Base-by-base conservation (phyloP, 768 basidiomycete species). In the Sporobolomyces roseus region DNA sequence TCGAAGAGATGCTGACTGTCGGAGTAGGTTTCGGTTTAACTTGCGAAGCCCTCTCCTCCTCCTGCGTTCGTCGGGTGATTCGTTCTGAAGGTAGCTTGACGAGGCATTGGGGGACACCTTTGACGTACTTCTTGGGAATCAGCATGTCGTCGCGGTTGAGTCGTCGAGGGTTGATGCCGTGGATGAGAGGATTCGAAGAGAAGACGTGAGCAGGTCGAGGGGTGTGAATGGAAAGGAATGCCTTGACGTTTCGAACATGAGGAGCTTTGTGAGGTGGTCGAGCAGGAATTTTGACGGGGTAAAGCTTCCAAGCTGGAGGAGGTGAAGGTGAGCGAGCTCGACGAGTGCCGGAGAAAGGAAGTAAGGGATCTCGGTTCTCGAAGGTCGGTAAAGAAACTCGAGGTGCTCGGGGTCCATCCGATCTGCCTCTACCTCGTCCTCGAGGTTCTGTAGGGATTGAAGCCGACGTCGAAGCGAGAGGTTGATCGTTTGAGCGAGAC, bases 251-350 rank as follows among this genome's bases (percentile, higher is more conserved):
- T 62, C 49, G 56, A 19, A 4, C 41, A 36, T 38, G 68, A 25
- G 30, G 74, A 45, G 35, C 74, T 29, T 30, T 71, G 38, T 48
- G 68, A 30, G 52, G 67, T 0, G 36, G 30, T 27, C 66, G 61
- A 0, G 68, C 6, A 4, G 79, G 77, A 21, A 80, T 58, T 16
- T 70, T 74, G 50, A 79, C 74, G 3, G 72, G 38, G 71, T 75
- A 79, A 10, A 72, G 74, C 30, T 78, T 75, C 80, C 79, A 81
- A 0, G 77, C 79, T 0, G 79, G 78, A 2, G 78, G 75, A 12
- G 79, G 79, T 12, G 78, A 78, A 25, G 50, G 53, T 2, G 79
- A 78, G 7, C 75, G 73, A 5, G 75, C 66, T 13, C 66, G 62
- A 30, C 75, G 70, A n/a, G 77, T 77, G 3, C 75, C 71, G 4